phyloP scores from a whole-genome alignment of 2,329 filamentous ascomycete species.

The Sclerotinia spermophila region DNA sequence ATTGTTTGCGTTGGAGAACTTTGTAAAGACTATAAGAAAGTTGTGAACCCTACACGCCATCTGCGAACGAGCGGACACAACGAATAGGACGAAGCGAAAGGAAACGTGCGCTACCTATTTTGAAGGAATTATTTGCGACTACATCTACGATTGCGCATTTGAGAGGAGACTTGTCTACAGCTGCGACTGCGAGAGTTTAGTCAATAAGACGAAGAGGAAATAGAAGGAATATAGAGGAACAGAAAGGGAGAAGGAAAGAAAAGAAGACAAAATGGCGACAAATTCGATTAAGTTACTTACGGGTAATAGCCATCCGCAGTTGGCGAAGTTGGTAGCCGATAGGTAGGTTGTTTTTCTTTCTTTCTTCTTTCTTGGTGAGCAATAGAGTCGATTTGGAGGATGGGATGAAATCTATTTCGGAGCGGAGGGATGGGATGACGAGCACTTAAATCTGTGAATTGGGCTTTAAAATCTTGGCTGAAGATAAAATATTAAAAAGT shows the following conservation, averaged over 20 bases:
- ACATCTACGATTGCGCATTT: neutral
- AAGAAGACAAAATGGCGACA: constrained; percentile 52
- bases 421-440: neutral
- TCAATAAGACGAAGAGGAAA: neutral
- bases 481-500: neutral
- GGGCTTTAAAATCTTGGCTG: neutral
- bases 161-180: neutral
- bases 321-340: constrained; percentile 59
- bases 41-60: neutral
- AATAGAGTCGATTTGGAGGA: neutral
- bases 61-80: neutral
- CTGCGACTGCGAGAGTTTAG: neutral
- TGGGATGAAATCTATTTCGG: neutral
- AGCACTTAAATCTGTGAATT: neutral
- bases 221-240: neutral
- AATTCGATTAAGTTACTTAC: constrained; percentile 74
- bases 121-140: neutral
- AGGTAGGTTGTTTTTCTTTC: constrained; percentile 17
- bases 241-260: neutral
- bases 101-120: neutral
- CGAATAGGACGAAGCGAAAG: neutral
- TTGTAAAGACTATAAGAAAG: neutral
- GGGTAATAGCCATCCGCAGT: constrained; percentile 70
- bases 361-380: neutral
- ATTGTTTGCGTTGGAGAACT: neutral